phyloP scores from a whole-genome alignment of 2,329 filamentous ascomycete species.

The Xylariaceae sp. region DNA sequence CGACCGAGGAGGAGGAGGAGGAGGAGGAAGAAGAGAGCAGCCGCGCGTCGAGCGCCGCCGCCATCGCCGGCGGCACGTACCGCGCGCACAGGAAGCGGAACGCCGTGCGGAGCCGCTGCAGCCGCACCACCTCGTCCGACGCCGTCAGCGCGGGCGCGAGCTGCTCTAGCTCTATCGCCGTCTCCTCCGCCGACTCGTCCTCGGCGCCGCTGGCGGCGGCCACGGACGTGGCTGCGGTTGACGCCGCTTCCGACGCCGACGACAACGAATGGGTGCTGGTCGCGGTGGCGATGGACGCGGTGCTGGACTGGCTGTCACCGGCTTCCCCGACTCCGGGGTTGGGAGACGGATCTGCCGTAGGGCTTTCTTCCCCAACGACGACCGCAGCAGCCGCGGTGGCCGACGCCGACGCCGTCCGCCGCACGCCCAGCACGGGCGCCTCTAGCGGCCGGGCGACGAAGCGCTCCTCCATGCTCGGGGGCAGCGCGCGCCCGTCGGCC shows the following conservation, averaged over 20 bases:
- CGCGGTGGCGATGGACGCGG: slow-evolving; percentile 27
- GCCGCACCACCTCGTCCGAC: slow-evolving; percentile 40
- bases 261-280: slow-evolving; percentile 29
- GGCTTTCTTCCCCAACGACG: slow-evolving; percentile 10
- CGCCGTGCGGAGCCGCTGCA: slow-evolving; percentile 58
- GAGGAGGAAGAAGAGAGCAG: slow-evolving; percentile 26
- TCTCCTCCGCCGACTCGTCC: slow-evolving; percentile 5
- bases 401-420: slow-evolving; percentile 34
- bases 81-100: slow-evolving; percentile 56
- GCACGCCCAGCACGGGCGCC: slow-evolving; percentile 64
- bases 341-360: slow-evolving; percentile 18
- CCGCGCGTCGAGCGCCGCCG: slow-evolving; percentile 31
- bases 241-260: slow-evolving; percentile 38
- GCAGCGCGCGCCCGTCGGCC: slow-evolving; percentile 62
- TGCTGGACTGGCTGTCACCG: slow-evolving; percentile 36
- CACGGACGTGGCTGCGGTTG: slow-evolving; percentile 19
- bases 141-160: slow-evolving; percentile 37
- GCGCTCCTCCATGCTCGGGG: slow-evolving; percentile 74
- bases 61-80: slow-evolving; percentile 47
- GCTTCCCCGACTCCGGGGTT: slow-evolving; percentile 24
- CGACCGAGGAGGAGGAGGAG: slow-evolving; percentile 29
- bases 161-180: slow-evolving; percentile 9
- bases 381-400: slow-evolving; percentile 1
- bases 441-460: slow-evolving; percentile 73
- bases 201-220: slow-evolving; percentile 2